Conservation (phyloP, 2,329 filamentous ascomycete species). For the Dactylellina cionopaga region DNA sequence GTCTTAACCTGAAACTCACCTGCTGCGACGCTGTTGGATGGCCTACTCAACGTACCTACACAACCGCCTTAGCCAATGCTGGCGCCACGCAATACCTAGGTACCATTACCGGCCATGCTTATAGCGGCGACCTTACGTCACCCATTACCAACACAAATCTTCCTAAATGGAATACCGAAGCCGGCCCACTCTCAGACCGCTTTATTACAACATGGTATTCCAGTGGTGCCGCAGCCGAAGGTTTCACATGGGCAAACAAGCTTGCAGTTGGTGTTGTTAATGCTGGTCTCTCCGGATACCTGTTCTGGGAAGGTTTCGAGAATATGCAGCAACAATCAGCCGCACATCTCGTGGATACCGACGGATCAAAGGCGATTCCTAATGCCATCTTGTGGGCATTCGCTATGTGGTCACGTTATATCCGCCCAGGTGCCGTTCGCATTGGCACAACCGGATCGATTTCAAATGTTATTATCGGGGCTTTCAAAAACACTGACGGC, state of each 20-base stretch:
- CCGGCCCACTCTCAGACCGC: conserved; percentile 63
- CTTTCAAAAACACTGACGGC: conserved; percentile 59
- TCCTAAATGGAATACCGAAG: conserved; percentile 67
- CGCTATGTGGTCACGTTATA: conserved; percentile 61
- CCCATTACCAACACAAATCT: conserved; percentile 61
- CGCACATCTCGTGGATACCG: conserved; percentile 59
- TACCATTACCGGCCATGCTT: conserved; percentile 62
- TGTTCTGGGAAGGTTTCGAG: conserved; percentile 67
- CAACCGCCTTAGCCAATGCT: conserved; percentile 60
- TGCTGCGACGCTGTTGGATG: conserved; percentile 65
- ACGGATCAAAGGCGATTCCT: conserved; percentile 57
- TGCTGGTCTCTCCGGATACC: conserved; percentile 65
- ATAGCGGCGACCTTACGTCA: conserved; percentile 61
- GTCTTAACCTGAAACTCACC: conserved; percentile 61
- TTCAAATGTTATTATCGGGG: conserved; percentile 44
- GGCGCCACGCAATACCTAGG: conserved; percentile 61
- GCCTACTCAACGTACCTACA: conserved; percentile 60
- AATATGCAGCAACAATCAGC: conserved; percentile 58
- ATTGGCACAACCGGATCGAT: conserved; percentile 58
- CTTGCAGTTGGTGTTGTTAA: conserved; percentile 66
- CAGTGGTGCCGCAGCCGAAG: conserved; percentile 65
- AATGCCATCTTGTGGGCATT: conserved; percentile 62
- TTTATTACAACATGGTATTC: conserved; percentile 65
- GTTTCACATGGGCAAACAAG: conserved; percentile 68
- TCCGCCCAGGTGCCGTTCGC: conserved; percentile 61